Conservation (phyloP, 129 eudicot genomes). For the Flaveria trinervia region DNA sequence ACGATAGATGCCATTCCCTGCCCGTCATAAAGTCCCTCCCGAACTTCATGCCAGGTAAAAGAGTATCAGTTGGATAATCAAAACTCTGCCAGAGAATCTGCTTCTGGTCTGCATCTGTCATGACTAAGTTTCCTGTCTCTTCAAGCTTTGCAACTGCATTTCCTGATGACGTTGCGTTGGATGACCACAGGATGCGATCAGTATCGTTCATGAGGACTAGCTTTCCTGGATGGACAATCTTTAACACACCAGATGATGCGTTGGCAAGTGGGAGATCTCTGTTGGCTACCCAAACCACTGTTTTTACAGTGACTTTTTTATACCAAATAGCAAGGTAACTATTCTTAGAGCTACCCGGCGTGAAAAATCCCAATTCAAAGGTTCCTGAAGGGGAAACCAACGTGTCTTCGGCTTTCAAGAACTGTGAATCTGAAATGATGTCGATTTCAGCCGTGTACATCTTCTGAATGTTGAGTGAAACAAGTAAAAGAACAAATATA, state of each 20-base stretch:
- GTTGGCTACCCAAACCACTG: constrained; percentile 55
- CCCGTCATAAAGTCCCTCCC: constrained; percentile 20
- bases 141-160: constrained; percentile 22
- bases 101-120: neutral
- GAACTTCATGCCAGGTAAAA: constrained; percentile 27
- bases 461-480: constrained; percentile 15
- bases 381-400: constrained; percentile 45
- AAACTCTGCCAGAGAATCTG: constrained; percentile 31
- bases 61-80: constrained; percentile 34
- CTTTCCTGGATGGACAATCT: constrained; percentile 28
- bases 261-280: constrained; percentile 30
- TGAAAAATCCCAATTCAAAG: constrained; percentile 60
- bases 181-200: constrained; percentile 31
- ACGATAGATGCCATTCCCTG: constrained; percentile 20
- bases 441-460: constrained; percentile 27
- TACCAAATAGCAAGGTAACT: constrained; percentile 47
- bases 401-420: constrained; percentile 45
- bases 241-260: constrained; percentile 26
- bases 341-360: constrained; percentile 25
- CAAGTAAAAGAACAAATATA: neutral
- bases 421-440: constrained; percentile 23
- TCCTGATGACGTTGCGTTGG: constrained; percentile 22
- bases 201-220: constrained; percentile 27
- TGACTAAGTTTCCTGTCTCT: constrained; percentile 27
- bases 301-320: constrained; percentile 28